phyloP scores from a whole-genome alignment of 2,329 filamentous ascomycete genomes.

The Colletotrichum scovillei region DNA sequence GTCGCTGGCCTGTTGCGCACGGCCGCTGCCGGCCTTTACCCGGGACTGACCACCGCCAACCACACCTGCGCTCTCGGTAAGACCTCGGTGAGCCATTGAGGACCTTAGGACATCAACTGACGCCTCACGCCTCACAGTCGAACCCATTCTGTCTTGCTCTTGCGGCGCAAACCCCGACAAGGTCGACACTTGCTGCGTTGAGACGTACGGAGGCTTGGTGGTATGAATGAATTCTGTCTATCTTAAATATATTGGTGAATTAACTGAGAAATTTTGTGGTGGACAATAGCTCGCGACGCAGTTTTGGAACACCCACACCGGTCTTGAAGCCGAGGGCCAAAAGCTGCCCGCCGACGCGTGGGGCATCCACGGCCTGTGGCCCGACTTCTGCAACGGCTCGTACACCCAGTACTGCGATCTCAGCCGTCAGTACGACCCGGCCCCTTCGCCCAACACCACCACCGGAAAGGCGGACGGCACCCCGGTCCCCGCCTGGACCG shows the following conservation, averaged over 20 bases:
- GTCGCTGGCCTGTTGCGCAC: constrained; percentile 43
- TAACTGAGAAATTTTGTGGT: background rate
- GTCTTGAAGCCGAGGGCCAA: constrained; percentile 67
- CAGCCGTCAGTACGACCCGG: constrained; percentile 72
- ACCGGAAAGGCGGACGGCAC: constrained; percentile 63
- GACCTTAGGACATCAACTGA: background rate
- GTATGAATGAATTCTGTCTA: constrained; percentile 39
- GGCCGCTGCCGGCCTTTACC: constrained; percentile 52
- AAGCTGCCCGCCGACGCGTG: constrained; percentile 67
- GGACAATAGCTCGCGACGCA: constrained; percentile 63
- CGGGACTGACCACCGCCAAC: constrained; percentile 60
- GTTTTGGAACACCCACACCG: constrained; percentile 74
- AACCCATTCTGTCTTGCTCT: constrained; percentile 60
- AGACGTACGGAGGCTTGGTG: constrained; percentile 73
- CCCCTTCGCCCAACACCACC: constrained; percentile 72
- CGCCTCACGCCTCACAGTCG: constrained; percentile 35
- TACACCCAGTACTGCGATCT: constrained; percentile 78
- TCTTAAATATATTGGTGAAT: background rate
- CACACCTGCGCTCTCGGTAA: constrained; percentile 66
- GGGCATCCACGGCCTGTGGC: constrained; percentile 72
- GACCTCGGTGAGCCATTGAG: constrained; percentile 1
- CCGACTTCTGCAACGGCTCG: constrained; percentile 61
- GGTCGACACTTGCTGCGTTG: constrained; percentile 72
- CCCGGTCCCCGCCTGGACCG: constrained; percentile 68
- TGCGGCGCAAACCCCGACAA: constrained; percentile 52